Evolutionary conservation across 2,329 filamentous ascomycete species (phyloP).

Genomic region (Dactylellina leptospora): DNA sequence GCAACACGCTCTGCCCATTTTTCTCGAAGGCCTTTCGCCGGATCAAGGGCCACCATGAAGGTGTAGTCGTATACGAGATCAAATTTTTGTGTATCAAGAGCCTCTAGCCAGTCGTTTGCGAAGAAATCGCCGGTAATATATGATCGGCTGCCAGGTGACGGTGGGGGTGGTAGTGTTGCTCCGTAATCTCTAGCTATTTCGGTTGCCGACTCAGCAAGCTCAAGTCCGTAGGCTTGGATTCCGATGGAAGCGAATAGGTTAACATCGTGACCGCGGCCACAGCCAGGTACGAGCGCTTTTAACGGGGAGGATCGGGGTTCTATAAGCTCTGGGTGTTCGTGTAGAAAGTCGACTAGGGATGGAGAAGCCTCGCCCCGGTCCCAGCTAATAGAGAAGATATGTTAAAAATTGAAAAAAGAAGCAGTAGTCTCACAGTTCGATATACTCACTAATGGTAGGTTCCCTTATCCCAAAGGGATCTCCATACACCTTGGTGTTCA

Average conservation of each 20-base stretch:
- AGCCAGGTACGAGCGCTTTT: constrained; percentile 77
- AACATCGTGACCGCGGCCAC: constrained; percentile 83
- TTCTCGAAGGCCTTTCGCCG: constrained; percentile 62
- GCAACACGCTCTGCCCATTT: constrained; percentile 67
- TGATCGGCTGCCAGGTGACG: constrained; percentile 21
- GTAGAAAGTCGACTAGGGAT: constrained; percentile 66
- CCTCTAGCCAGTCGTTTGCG: constrained; percentile 31
- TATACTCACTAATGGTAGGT: constrained; percentile 46
- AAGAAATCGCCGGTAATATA: constrained; percentile 47
- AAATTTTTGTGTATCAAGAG: constrained; percentile 59
- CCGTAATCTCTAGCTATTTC: constrained; percentile 55
- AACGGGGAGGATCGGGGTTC: constrained; percentile 56
- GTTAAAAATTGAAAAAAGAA: neutral
- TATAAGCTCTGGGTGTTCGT: constrained; percentile 61
- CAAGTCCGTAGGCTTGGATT: constrained; percentile 79
- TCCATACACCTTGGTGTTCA: constrained; percentile 37
- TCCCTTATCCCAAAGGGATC: constrained; percentile 32
- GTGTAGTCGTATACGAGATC: constrained; percentile 63
- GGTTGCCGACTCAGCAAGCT: constrained; percentile 68
- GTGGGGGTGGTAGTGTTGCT: constrained; percentile 22
- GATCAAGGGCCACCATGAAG: constrained; percentile 72
- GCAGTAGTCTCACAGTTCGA: too few relatives aligned
- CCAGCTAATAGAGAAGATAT: constrained; percentile 60
- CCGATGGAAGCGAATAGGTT: constrained; percentile 76
- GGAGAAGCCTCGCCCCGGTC: constrained; percentile 67